Evolutionary conservation across 228 moss, liverwort and hornwort species (phyloP), one percentile per base, ranked within the genome.

Genomic region (Sphagnum fallax): DNA sequence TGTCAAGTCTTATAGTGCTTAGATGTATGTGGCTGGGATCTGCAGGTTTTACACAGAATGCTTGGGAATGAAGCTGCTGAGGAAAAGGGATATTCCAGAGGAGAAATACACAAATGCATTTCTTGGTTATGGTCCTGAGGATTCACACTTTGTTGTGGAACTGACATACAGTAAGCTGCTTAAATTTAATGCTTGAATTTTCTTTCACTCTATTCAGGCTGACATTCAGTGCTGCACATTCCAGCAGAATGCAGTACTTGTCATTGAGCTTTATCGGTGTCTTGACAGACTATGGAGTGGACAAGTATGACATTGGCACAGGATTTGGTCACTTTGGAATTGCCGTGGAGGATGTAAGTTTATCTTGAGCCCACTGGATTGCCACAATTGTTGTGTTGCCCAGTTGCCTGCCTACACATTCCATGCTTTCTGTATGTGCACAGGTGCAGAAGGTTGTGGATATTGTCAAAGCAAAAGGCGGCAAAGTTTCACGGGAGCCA

Each of bases 401-500:
- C 51, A 13, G 6, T 16, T 14, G 16, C 65, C 10, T 65, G 16
- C 6, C 51, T 6, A 49, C 18, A 6, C 6, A 8, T 49, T 49
- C 16, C 6, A 8, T 50, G 32, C 14, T 65, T 10, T 50, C 73
- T 67, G 15, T 11, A 55, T 53, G 59, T 52, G 61, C 71, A 57
- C 80, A 88, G 88, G 85, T 88, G 50, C 84, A 88, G 74, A 88
- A 85, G 78, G 80, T 78, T 52, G 82, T 85, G 52, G 88, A 88
- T 71, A 70, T 88, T 52, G 78, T 88, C 50, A 88, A 80, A 67
- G 84, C 73, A 7, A 85, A 88, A 69, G 85, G 85, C 65, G 88
- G 88, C 12, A 88, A 78, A 72, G 88, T 88, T 59, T 50, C 82
- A 61, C 73, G 88, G 63, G 88, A 85, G 66, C 74, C 88, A 10